These are phyloP conservation scores for Camelina hispida DNA, from an alignment of 345 rosid genomes.

Conservation along the genomic window DNA sequence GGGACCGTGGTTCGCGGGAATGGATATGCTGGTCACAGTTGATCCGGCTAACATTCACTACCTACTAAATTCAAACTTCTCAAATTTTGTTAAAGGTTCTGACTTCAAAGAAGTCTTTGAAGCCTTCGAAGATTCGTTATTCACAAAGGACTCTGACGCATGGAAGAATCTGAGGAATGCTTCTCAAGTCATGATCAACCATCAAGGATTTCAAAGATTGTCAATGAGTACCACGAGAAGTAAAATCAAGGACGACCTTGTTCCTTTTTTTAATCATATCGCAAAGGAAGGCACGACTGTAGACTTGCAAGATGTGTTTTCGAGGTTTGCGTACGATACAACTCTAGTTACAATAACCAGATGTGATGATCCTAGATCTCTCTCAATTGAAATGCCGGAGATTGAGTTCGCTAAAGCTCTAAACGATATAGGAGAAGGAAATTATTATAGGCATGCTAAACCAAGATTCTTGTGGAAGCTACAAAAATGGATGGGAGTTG, in stretches of 20 bases:
- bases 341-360: background rate
- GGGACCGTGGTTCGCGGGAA: background rate
- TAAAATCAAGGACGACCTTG: constrained; percentile 6
- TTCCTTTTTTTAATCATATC: background rate
- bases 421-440: background rate
- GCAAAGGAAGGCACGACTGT: background rate
- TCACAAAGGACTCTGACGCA: background rate
- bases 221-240: background rate
- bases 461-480: no score
- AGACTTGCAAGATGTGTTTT: constrained; percentile 3
- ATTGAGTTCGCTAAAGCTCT: background rate
- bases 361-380: background rate
- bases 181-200: background rate
- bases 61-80: background rate
- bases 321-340: background rate
- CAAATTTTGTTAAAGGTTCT: background rate
- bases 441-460: background rate
- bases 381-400: background rate
- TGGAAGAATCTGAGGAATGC: background rate
- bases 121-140: background rate
- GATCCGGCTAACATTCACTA: constrained; percentile 2
- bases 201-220: constrained; percentile 5
- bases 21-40: background rate
- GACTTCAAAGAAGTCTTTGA: background rate
- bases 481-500: no score